Percentiles rank a stretch among this genome's conserved stretches.
These are phyloP conservation scores for Sphenostylis stenocarpa DNA, from an alignment of 306 rosid genomes.

Conservation along the genomic window DNA sequence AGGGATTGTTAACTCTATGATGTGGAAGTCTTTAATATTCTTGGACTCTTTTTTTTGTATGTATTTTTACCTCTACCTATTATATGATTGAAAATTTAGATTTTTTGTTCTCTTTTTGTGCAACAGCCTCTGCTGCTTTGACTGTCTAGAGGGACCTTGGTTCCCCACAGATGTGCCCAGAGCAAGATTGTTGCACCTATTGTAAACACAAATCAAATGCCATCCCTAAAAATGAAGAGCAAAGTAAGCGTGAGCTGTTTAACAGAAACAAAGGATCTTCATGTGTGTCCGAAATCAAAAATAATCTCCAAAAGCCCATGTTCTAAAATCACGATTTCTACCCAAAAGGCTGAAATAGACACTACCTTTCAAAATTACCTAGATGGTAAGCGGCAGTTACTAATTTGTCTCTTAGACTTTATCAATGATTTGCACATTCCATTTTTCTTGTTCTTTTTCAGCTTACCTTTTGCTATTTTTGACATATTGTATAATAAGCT, in stretches of 20 bases:
- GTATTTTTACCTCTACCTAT: not conserved
- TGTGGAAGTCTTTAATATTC: not conserved
- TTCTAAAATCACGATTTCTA: constrained; percentile 52
- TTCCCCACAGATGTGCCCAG: constrained; percentile 57
- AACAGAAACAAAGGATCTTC: constrained; percentile 76
- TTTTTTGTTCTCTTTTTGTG: constrained; percentile 13
- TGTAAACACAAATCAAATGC: constrained; percentile 80
- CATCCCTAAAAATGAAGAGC: constrained; percentile 94
- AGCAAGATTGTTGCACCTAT: constrained; percentile 46
- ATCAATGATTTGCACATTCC: not conserved
- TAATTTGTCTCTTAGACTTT: constrained; percentile 6
- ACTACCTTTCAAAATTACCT: constrained; percentile 46
- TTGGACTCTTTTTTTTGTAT: no score
- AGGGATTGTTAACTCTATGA: not conserved
- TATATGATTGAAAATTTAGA: constrained; percentile 2
- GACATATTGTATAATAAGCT: not conserved
- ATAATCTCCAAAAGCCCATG: constrained; percentile 72
- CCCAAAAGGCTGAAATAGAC: constrained; percentile 54
- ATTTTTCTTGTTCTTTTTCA: not conserved
- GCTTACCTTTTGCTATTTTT: constrained; percentile 11
- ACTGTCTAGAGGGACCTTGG: constrained; percentile 41
- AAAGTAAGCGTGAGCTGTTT: constrained; percentile 70
- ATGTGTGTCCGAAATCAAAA: constrained; percentile 68
- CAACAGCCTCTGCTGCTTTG: constrained; percentile 47
- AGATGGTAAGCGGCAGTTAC: constrained; percentile 56